Base-by-base conservation (phyloP, 192 early-diverging fungal genomes). In the Podila clonocystis region DNA sequence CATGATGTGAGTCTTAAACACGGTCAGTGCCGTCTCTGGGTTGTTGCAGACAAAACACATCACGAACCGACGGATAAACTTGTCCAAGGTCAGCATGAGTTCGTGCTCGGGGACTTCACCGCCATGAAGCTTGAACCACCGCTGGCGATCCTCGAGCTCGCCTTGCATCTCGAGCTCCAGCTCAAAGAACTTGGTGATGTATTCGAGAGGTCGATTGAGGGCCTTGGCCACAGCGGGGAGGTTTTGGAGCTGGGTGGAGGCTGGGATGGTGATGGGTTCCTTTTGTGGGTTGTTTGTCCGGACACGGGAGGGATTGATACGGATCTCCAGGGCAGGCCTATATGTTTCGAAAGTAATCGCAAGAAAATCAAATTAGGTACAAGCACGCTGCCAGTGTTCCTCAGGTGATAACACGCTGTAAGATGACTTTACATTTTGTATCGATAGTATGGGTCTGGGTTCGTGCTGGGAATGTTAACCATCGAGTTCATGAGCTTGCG, bases 21-120 rank as follows among this genome's bases (percentile, higher is more conserved):
- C 57, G 2, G 71, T 80, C 73, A 98, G 86, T 68, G 97, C 96
- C 8, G 98, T 99, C 85, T 99, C 98, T 12, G 98, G 98, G 76
- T 97, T 98, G 73, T 89, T 89, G 89, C 98, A 99, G 58, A 89
- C 88, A 33, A 83, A 85, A 83, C 98, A 99, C 61, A 99, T 82
- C 20, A 99, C 97, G 84, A 94, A 99, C 60, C 94, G 94, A 48
- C 94, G 92, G 64, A 99, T 99, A 73, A 99, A 99, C 9, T 87
- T 89, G 73, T 96, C 94, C 58, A 99, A 86, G 57, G 92, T 57
- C 65, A 72, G 29, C 77, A 73, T 72, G 26, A 80, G 62, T 13
- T 80, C 77, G 4, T 41, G 50, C 50, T 72, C 77, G 3, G 60
- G 19, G 1, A 80, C 12, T 12, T 36, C 77, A 2, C 70, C 66